A percentile compares a stretch with the other conserved stretches of the same genome.
Conservation (phyloP, 1,139 yeast genomes). For the Arxiozyma slooffiae region DNA sequence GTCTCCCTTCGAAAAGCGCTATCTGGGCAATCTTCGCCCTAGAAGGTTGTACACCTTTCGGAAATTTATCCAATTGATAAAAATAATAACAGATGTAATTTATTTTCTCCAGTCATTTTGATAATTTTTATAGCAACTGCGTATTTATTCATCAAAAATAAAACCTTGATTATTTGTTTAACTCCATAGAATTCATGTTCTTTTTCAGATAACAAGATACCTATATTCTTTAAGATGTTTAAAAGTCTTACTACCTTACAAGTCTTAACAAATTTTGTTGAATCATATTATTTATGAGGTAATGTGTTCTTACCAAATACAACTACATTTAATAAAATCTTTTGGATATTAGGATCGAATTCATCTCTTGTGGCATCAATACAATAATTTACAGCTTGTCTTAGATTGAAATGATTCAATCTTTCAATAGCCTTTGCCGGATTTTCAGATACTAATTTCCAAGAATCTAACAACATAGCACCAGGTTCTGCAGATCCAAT, state of each 20-base stretch:
- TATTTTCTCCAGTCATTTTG: conserved; percentile 33
- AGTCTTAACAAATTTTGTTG: conserved; percentile 41
- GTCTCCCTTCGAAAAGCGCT: conserved; percentile 80
- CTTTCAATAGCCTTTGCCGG: conserved; percentile 83
- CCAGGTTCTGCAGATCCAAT: conserved; percentile 81
- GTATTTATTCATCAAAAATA: conserved; percentile 54
- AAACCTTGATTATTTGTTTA: conserved; percentile 45
- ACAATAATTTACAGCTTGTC: conserved; percentile 60
- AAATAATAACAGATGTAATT: conserved; percentile 36
- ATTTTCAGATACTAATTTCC: conserved; percentile 54
- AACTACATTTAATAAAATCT: conserved; percentile 68
- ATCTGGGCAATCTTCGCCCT: conserved; percentile 55
- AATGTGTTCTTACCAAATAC: conserved; percentile 71
- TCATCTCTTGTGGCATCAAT: conserved; percentile 70
- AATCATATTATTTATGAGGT: conserved; percentile 20
- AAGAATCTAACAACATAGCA: conserved; percentile 72
- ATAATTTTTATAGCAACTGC: conserved; percentile 55
- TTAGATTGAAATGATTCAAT: conserved; percentile 48
- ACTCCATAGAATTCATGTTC: conserved; percentile 45
- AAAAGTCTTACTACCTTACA: conserved; percentile 56
- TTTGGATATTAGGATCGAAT: conserved; percentile 70
- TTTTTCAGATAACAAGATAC: conserved; percentile 52
- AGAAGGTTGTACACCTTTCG: conserved; percentile 35
- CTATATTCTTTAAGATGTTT: conserved; percentile 43
- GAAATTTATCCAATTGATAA: conserved; percentile 32